Evolutionary conservation across 2,329 filamentous ascomycete genomes (phyloP).

Genomic region (Hypoxylon rubiginosum): DNA sequence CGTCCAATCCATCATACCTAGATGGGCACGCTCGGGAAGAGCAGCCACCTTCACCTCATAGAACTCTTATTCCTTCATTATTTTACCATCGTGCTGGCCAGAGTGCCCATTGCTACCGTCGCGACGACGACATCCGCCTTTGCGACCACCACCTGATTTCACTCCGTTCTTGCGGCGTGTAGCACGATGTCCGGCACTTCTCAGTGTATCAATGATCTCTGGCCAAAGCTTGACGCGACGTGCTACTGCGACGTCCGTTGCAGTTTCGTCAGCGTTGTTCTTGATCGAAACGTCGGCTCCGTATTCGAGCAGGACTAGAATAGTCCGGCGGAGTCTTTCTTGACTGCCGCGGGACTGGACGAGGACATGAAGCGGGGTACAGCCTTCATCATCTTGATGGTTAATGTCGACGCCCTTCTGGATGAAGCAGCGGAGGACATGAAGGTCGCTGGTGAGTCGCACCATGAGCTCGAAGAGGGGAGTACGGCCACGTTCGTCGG

Average conservation of each 20-base stretch:
- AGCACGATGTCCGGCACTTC: neutral
- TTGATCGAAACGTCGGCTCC: conserved; percentile 1
- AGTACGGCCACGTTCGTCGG: neutral
- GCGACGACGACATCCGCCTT: neutral
- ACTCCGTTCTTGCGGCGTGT: neutral
- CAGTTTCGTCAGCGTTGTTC: neutral
- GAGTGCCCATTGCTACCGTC: neutral
- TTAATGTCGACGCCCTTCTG: conserved; percentile 13
- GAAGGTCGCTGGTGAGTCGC: neutral
- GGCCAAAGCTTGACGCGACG: neutral
- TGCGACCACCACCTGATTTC: neutral
- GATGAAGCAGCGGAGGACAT: conserved; percentile 6
- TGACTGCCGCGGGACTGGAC: neutral
- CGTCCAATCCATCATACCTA: neutral
- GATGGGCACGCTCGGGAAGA: neutral
- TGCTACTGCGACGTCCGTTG: neutral
- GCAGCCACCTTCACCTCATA: neutral
- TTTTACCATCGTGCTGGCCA: neutral
- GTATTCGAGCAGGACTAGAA: neutral
- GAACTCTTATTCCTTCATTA: neutral
- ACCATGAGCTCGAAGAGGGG: conserved; percentile 8
- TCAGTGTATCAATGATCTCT: neutral
- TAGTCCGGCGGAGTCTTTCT: too few relatives aligned
- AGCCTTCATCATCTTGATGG: conserved; percentile 10
- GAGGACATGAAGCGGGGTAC: conserved; percentile 9